Evolutionary conservation across 2,329 filamentous ascomycete genomes (phyloP).

Genomic region (Neofusicoccum cordaticola): DNA sequence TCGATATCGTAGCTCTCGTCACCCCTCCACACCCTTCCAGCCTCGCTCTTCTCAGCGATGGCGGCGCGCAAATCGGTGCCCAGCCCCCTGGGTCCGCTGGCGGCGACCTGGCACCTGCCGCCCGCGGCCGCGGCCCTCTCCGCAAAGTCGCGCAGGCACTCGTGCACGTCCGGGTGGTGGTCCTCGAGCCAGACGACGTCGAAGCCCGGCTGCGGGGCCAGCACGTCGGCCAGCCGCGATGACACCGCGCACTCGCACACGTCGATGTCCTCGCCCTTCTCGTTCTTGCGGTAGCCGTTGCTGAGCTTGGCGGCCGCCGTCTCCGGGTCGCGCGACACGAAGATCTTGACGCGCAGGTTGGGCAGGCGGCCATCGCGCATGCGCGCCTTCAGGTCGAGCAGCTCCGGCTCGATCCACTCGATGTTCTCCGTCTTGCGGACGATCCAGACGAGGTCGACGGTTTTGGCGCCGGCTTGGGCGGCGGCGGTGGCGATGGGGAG

Average conservation of each 20-base stretch:
- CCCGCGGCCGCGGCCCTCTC: conserved; percentile 24
- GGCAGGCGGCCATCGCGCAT: conserved; percentile 13
- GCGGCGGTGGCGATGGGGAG: conserved; percentile 34
- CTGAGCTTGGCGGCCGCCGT: not conserved
- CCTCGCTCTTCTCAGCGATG: conserved; percentile 30
- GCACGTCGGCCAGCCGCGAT: conserved; percentile 5
- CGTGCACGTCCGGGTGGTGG: conserved; percentile 23
- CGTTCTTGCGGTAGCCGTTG: not conserved
- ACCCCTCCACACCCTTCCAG: conserved; percentile 33
- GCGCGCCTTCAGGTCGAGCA: conserved; percentile 23
- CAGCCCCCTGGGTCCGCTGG: conserved; percentile 31
- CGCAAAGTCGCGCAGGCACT: conserved; percentile 27
- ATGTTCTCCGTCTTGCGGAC: conserved; percentile 32
- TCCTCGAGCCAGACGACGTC: conserved; percentile 25
- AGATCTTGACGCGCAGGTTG: conserved; percentile 9
- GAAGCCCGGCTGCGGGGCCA: conserved; percentile 18
- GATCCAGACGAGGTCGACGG: conserved; percentile 34
- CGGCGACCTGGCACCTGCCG: conserved; percentile 29
- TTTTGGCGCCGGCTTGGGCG: conserved; percentile 26
- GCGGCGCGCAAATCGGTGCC: conserved; percentile 33
- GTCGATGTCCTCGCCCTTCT: not conserved
- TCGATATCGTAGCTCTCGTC: conserved; percentile 31
- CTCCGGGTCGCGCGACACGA: conserved; percentile 8
- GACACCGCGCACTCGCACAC: not conserved
- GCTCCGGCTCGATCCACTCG: conserved; percentile 35